phyloP scores from a whole-genome alignment of 192 early-diverging fungal genomes.

The Backusella australiensis region DNA sequence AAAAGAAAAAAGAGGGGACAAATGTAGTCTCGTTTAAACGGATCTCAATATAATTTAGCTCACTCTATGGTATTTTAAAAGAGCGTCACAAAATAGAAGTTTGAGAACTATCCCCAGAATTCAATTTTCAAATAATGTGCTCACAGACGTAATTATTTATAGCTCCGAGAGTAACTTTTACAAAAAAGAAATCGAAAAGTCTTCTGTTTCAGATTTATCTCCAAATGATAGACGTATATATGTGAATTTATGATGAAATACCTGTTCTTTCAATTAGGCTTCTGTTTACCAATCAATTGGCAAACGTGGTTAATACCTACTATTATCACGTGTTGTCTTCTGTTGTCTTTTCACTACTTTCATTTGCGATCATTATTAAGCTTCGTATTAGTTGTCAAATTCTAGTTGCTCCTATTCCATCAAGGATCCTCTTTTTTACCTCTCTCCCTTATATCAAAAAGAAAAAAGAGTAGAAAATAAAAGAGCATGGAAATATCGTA shows the following conservation, averaged over 20 bases:
- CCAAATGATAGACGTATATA: background rate
- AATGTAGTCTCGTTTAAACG: background rate
- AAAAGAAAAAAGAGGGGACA: background rate
- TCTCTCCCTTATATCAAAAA: background rate
- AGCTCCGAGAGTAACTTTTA: background rate
- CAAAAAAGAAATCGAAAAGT: background rate
- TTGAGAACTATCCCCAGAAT: background rate
- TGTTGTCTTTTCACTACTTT: background rate
- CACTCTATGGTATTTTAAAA: background rate
- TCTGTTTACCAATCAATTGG: background rate
- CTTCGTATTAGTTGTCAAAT: background rate
- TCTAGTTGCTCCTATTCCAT: background rate
- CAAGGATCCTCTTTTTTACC: background rate
- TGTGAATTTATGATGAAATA: slow-evolving; percentile 1
- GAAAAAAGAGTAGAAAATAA: background rate
- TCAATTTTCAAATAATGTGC: background rate
- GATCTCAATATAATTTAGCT: background rate
- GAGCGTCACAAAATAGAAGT: slow-evolving; percentile 10
- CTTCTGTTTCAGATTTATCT: background rate
- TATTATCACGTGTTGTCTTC: background rate
- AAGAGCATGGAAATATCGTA: background rate
- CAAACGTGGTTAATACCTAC: background rate
- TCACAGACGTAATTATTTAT: background rate
- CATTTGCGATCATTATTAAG: background rate
- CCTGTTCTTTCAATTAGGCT: background rate